These are phyloP conservation scores for Penicillium herquei DNA, from an alignment of 495 filamentous ascomycete genomes.

Conservation along the genomic window DNA sequence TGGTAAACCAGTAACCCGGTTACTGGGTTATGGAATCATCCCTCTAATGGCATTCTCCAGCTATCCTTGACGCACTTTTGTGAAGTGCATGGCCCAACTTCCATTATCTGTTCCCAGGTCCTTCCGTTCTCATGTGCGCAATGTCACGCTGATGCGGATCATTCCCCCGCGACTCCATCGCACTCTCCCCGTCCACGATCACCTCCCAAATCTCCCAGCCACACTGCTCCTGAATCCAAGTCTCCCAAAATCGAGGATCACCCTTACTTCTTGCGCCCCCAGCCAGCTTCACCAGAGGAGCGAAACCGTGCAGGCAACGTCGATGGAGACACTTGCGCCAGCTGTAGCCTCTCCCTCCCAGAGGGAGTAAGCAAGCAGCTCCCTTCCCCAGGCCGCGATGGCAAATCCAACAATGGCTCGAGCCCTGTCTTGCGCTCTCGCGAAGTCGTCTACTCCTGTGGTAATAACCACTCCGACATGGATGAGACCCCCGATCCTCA, in stretches of 20 bases:
- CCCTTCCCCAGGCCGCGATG: slow-evolving; percentile 48
- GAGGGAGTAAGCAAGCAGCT: slow-evolving; percentile 54
- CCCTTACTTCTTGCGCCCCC: slow-evolving; percentile 39
- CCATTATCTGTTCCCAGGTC: slow-evolving; percentile 91
- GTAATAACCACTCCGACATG: slow-evolving; percentile 37
- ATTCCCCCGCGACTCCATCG: slow-evolving; percentile 32
- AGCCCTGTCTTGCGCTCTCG: slow-evolving; percentile 58
- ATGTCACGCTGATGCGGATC: slow-evolving; percentile 54
- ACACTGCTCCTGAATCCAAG: slow-evolving; percentile 7
- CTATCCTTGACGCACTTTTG: slow-evolving; percentile 95
- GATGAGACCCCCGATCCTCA: slow-evolving; percentile 38
- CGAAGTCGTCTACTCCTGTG: slow-evolving; percentile 48
- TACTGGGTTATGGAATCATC: too few species aligned
- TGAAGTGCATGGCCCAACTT: slow-evolving; percentile 92
- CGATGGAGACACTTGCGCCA: slow-evolving; percentile 55
- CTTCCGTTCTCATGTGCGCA: slow-evolving; percentile 72
- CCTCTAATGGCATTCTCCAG: slow-evolving; percentile 39
- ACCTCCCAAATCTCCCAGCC: slow-evolving; percentile 13
- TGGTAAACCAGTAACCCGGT: background rate
- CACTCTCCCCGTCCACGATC: slow-evolving; percentile 25
- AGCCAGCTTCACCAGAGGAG: slow-evolving; percentile 34
- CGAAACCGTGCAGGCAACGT: slow-evolving; percentile 33
- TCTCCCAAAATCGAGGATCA: slow-evolving; percentile 46
- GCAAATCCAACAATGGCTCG: slow-evolving; percentile 50
- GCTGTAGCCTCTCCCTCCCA: slow-evolving; percentile 56